Evolutionary conservation across 176 grass and related monocot genomes (phyloP).

Genomic region (Oryza australiensis): DNA sequence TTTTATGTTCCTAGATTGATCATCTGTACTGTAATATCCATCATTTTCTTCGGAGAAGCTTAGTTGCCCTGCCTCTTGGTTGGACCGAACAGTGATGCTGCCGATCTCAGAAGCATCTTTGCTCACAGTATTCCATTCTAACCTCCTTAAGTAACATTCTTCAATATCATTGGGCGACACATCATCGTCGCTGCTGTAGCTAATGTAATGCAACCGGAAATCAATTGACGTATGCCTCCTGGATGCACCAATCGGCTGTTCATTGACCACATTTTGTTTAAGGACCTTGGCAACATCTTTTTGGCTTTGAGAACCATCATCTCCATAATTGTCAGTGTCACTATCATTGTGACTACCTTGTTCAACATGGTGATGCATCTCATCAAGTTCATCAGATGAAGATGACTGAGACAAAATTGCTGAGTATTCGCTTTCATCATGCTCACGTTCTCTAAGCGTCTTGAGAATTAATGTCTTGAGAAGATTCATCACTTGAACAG

Average conservation of each 20-base stretch:
- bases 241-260: conserved; percentile 39
- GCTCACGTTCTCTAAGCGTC: conserved; percentile 66
- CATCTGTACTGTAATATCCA: neutral
- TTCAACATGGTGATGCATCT: conserved; percentile 36
- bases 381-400: conserved; percentile 43
- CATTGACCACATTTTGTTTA: conserved; percentile 12
- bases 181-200: neutral
- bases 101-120: neutral
- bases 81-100: conserved; percentile 2
- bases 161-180: conserved; percentile 56
- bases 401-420: conserved; percentile 48
- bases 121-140: conserved; percentile 47
- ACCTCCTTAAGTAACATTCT: conserved; percentile 67
- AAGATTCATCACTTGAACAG: conserved; percentile 89
- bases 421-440: conserved; percentile 58
- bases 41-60: conserved; percentile 13
- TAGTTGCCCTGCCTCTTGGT: neutral
- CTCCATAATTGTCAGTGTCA: conserved; percentile 35
- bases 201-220: conserved; percentile 17
- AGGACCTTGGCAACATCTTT: conserved; percentile 16
- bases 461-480: conserved; percentile 75
- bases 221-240: conserved; percentile 42
- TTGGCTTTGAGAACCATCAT: conserved; percentile 25
- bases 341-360: conserved; percentile 41
- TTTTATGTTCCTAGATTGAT: neutral